Conservation (phyloP, 2,329 filamentous ascomycete species). For the Aspergillus ibericus region DNA sequence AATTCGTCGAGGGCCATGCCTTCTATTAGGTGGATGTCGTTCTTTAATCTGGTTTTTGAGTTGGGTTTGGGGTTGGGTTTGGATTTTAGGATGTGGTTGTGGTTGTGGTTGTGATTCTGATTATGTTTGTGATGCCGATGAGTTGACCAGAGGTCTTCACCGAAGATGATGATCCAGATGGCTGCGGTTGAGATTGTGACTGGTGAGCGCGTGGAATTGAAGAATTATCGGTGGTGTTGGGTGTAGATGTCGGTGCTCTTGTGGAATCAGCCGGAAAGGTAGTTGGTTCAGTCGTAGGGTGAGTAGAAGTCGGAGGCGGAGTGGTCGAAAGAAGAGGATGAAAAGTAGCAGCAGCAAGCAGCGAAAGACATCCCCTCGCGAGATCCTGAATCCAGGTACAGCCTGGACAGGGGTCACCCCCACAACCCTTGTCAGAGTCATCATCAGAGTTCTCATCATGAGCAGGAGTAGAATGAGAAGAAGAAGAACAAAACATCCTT, state of each 20-base stretch:
- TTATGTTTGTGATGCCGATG: no score
- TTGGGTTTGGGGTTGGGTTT: neutral
- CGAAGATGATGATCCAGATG: slow-evolving; percentile 23
- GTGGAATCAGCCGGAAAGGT: no score
- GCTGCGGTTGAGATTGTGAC: slow-evolving; percentile 4
- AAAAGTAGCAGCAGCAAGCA: neutral
- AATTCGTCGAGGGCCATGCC: neutral
- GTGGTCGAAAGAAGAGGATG: neutral
- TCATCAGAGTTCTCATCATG: neutral
- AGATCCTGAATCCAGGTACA: neutral
- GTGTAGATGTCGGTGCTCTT: no score
- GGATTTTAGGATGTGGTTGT: neutral
- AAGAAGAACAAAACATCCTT: neutral
- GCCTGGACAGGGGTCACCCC: no score
- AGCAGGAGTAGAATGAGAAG: neutral
- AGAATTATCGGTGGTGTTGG: no score
- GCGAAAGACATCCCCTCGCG: neutral
- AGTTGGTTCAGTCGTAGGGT: no score
- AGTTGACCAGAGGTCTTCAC: slow-evolving; percentile 20
- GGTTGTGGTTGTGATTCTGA: no score
- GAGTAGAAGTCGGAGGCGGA: no score
- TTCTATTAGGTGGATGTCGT: neutral
- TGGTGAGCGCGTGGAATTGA: no score
- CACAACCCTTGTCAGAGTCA: no score
- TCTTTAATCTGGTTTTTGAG: neutral